Base-by-base conservation (phyloP, 2,329 filamentous ascomycete species). In the Botrytis tulipae region DNA sequence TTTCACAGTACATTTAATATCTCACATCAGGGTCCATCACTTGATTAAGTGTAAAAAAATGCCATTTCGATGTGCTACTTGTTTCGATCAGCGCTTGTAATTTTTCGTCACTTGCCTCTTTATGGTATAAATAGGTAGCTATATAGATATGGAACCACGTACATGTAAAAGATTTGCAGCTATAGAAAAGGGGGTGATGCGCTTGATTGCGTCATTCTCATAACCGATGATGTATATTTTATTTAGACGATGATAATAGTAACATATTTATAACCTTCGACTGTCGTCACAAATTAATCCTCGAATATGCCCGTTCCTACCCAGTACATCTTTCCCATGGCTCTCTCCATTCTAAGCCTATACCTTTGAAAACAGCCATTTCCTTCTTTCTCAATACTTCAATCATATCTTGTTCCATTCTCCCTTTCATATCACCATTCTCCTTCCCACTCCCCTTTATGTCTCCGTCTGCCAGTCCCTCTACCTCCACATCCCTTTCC, bases 351-450 rank as follows among this genome's bases (percentile, higher is more conserved):
- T 87, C 85, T 74, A 98, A 82, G 0, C 88, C 88, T 92, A 75
- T 98, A 80, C 0, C 92, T 75, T 90, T 88, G 85, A 98, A 97
- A 0, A 97, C 91, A 75, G 90, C 87, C 82, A 86, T 90, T 84
- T 98, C 95, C 9, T 94, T 93, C 76, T 92, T 91, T 79, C 89
- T 57, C 37, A 68, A 44, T 9, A 18, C 4, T 12, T 29, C 51
- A 57, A 57, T 29, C n/a, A 57, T 57, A 29, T 32, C n/a, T 8
- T 57, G 29, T 29, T 57, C n/a, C n/a, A 32, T 32, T 9, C 14
- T 57, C 51, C 51, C 51, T 29, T 57, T 16, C 51, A 7, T 1
- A 18, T 18, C n/a, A 29, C 6, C 48, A n/a, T 25, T 14, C 25
- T 16, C 25, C 3, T 25, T 29, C 10, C 48, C 25, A 16, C n/a